Evolutionary conservation across 2,329 filamentous ascomycete genomes (phyloP), one percentile per base, ranked within the genome.

Genomic region (Colletotrichum scovillei): DNA sequence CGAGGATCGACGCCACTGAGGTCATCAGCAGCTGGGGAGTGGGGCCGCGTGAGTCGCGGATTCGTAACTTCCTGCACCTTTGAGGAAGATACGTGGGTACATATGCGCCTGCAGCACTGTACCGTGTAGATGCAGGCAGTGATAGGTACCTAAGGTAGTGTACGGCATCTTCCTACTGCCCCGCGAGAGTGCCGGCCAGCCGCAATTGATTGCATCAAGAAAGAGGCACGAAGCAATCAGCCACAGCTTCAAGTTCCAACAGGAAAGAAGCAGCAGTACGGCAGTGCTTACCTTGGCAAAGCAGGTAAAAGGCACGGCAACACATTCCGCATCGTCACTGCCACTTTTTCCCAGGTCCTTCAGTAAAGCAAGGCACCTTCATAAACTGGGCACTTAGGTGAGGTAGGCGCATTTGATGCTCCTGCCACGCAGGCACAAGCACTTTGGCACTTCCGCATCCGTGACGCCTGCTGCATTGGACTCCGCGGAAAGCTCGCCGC

Each of bases 1-100:
- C 67, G 35, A n/a, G 32, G 60, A 73, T 70, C 66, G 60, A 70
- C 70, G 70, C 70, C 70, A 32, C 70, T 73, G 70, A 73, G 60
- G 70, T 73, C 70, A 73, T 73, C 66, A 58, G 35, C 22, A 60
- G 67, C 32, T 35, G 9, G 1, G 28, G 28, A 22, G 60, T 65
- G 70, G 70, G 35, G 22, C 22, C 12, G 19, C 26, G 55, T 65
- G 70, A 73, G 70, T 70, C 60, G 70, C 26, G 60, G 60, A 57
- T 62, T 57, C 67, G 46, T 70, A 65, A 70, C 60, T 26, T 32
- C 8, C 59, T 46, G 42, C 63, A 42, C 24, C 16, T 35, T n/a
- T 42, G 14, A 16, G 22, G 11, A 19, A 63, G 32, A 7, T 32
- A n/a, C 28, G 24, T 22, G 12, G 19, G 57, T 64, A 65, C 14